These are phyloP conservation scores for Apiotrichum akiyoshidainum DNA, from an alignment of 1,284 basidiomycete genomes.

Conservation along the genomic window DNA sequence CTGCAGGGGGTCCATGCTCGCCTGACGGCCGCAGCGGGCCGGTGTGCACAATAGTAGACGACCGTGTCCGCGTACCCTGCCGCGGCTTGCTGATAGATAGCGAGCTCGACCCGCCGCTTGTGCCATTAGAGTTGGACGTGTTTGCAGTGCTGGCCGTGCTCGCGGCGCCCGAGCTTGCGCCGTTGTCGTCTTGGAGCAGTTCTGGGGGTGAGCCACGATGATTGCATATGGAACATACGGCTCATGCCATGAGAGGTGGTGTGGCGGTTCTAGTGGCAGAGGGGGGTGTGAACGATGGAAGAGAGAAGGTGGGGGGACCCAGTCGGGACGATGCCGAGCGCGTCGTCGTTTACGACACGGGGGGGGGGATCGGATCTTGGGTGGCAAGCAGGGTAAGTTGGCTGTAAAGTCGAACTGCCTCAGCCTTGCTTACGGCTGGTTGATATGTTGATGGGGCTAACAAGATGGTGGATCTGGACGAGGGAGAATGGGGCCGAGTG, in stretches of 20 bases:
- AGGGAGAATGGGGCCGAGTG: too few species aligned
- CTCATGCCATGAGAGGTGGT: slow-evolving; percentile 16
- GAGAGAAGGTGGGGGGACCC: neutral
- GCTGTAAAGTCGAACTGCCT: too few species aligned
- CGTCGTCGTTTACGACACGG: too few species aligned
- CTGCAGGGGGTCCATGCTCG: slow-evolving; percentile 14
- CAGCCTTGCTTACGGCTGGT: too few species aligned
- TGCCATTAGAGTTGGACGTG: neutral
- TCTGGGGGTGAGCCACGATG: neutral
- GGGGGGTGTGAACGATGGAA: neutral
- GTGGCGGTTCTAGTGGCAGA: neutral
- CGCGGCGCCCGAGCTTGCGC: neutral
- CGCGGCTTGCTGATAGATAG: neutral
- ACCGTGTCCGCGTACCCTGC: slow-evolving; percentile 24
- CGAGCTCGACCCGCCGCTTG: neutral
- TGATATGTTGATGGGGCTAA: too few species aligned
- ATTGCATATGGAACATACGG: slow-evolving; percentile 2
- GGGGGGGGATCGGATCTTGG: too few species aligned
- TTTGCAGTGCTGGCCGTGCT: neutral
- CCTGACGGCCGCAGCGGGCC: slow-evolving; percentile 6
- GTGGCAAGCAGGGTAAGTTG: too few species aligned
- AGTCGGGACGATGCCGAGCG: neutral
- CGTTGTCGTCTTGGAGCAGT: neutral
- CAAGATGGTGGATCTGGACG: too few species aligned
- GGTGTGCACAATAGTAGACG: slow-evolving; percentile 36